Evolutionary conservation across 2,329 filamentous ascomycete genomes (phyloP).

Genomic region (Saccharata proteae): DNA sequence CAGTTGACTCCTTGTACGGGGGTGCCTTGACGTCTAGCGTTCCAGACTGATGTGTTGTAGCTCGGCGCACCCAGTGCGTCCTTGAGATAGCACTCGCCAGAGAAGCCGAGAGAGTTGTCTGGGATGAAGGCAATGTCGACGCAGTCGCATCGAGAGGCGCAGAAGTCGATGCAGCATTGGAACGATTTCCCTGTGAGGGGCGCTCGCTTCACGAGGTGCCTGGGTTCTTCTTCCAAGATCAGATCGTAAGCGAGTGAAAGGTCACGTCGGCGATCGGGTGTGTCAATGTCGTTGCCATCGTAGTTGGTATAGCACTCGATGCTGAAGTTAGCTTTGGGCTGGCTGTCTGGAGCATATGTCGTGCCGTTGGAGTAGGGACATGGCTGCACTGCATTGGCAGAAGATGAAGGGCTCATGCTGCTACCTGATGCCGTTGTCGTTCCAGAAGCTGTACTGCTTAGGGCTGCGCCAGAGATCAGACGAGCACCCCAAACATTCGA

Average conservation of each 20-base stretch:
- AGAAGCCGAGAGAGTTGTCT: too few relatives aligned
- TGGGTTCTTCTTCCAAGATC: too few relatives aligned
- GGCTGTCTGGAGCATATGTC: not conserved
- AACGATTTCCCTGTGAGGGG: not conserved
- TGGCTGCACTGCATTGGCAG: too few relatives aligned
- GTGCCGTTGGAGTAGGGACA: slow-evolving; percentile 2
- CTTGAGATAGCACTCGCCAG: too few relatives aligned
- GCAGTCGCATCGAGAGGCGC: slow-evolving; percentile 2
- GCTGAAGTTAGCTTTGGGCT: not conserved
- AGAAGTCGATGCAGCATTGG: slow-evolving; percentile 2
- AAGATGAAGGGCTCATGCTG: not conserved
- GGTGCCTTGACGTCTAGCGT: too few relatives aligned
- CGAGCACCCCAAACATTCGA: slow-evolving; percentile 1
- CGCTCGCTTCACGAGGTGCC: not conserved
- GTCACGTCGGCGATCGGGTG: not conserved
- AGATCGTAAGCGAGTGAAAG: too few relatives aligned
- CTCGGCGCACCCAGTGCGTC: too few relatives aligned
- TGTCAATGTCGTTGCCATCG: not conserved
- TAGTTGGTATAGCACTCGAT: slow-evolving; percentile 3
- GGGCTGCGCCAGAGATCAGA: not conserved
- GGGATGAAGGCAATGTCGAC: not conserved
- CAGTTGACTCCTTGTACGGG: too few relatives aligned
- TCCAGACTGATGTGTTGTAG: too few relatives aligned
- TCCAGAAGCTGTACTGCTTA: not conserved
- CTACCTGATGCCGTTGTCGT: not conserved